Base-by-base conservation (phyloP, 306 rosid species). In the Medicago arabica region DNA sequence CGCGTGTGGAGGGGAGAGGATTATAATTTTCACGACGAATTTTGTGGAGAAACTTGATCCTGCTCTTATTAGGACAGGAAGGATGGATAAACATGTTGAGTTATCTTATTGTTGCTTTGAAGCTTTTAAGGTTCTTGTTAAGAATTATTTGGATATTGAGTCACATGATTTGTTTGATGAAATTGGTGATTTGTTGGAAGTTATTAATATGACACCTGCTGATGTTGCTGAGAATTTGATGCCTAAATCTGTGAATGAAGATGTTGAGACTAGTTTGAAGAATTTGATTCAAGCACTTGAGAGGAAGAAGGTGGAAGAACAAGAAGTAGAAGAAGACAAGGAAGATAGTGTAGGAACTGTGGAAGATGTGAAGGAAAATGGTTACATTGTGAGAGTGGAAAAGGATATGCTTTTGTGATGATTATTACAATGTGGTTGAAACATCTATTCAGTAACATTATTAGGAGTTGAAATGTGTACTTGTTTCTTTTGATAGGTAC, bases 181-280 rank as follows among this genome's bases (percentile, higher is more conserved):
- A 28, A 75, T 75, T 68, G 72, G 8, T 2, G 64, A 41, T n/a
- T 75, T 80, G 72, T 60, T 75, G 76, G 57, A 75, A 46, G 34
- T 74, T 14, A 6, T 34, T 6, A 49, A 68, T 38, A 47, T 80
- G 50, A 75, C 80, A 49, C 80, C 80, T 68, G 80, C 84, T 67
- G 84, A 80, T 80, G 84, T 80, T 75, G 84, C 84, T 80, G 84
- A 80, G 72, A 80, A 74, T 69, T 58, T 80, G 28, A 80, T 80
- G 80, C 79, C 80, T 8, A 80, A 80, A 28, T 80, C 71, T 6
- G 41, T 73, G 12, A 47, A 38, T 68, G 84, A 80, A 39, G 76
- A 74, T 75, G 57, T 49, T 1, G 72, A 75, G 12, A 68, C 59
- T 36, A 74, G 84, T 40, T 74, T 80, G 83, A 2, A 19, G 65